Base-by-base conservation (phyloP, 176 grass and related monocot species). In the Metroxylon sagu region DNA sequence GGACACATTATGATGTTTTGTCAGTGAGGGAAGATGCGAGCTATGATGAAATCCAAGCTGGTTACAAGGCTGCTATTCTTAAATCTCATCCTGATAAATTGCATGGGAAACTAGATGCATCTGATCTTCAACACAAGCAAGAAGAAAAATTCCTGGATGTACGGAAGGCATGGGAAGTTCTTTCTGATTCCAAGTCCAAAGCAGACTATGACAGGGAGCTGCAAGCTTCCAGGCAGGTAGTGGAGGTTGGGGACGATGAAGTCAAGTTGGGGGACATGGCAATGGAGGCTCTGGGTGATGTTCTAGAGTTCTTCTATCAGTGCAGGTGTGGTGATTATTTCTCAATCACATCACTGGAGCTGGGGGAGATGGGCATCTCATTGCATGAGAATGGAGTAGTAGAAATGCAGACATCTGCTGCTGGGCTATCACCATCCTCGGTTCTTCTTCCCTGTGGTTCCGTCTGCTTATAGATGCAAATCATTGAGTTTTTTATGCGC, bases 321-420 rank as follows among this genome's bases (percentile, higher is more conserved):
- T 97, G 92, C 52, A 80, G 87, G 14, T 97, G 84, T 43, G 81
- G 87, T 60, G 81, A 91, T 60, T 90, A 70, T 80, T 91, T 90
- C 67, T 62, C 59, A 0, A 81, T 97, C 61, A 75, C 69, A 30
- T 70, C 68, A 0, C 29, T 18, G 53, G 81, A 85, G 19, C 83
- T 97, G 23, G 48, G 49, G 50, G 72, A 82, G 21, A 77, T 80
- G 78, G 92, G 83, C n/a, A 77, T 91, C 85, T 29, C 12, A 0
- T 54, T 97, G 39, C 28, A 59, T 53, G 70, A 72, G 68, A 74
- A 82, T 52, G 76, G 72, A 56, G 71, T 77, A 56, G 71, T 77
- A 27, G 48, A 80, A 75, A 71, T 76, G 68, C 18, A 60, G 16
- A 56, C n/a, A 50, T 16, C 27, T n/a, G 19, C n/a, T n/a, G n/a